Conservation (phyloP, 805 yeast species). For the Cephaloascus albidus region DNA sequence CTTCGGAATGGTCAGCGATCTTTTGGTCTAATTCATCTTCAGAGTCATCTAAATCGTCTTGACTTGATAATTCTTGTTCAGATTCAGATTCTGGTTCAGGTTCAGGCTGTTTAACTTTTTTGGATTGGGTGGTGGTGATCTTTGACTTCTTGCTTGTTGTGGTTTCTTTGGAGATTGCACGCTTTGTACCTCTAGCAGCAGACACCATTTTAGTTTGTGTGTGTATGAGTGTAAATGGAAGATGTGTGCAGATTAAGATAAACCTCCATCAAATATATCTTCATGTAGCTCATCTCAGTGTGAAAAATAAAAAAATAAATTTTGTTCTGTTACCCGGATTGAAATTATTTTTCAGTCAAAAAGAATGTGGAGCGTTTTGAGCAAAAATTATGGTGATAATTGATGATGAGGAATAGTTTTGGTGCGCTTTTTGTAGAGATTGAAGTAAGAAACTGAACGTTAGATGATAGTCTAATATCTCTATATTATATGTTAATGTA, state of each 20-base stretch:
- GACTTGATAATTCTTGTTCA: slow-evolving; percentile 7
- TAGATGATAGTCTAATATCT: no score
- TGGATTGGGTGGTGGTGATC: slow-evolving; percentile 6
- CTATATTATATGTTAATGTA: no score
- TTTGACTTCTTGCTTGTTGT: slow-evolving; percentile 9
- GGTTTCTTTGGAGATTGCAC: slow-evolving; percentile 12
- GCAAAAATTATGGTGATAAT: no score
- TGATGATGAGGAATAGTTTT: no score
- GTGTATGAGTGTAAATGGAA: no score
- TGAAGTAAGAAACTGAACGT: no score
- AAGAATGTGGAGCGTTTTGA: no score
- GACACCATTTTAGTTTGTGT: slow-evolving; percentile 9
- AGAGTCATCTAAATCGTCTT: slow-evolving; percentile 16
- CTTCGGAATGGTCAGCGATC: slow-evolving; percentile 12
- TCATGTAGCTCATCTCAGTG: background rate
- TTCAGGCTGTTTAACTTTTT: slow-evolving; percentile 18
- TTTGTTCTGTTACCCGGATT: background rate
- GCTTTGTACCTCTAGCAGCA: slow-evolving; percentile 20
- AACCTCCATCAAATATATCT: no score
- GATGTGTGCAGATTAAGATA: no score
- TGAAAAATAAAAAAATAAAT: background rate
- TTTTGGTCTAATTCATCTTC: slow-evolving; percentile 19
- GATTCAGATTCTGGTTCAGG: slow-evolving; percentile 10
- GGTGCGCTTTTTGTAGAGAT: no score
- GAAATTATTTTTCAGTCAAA: background rate